phyloP scores from a whole-genome alignment of 1,284 basidiomycete genomes.

The Ustilago nuda region DNA sequence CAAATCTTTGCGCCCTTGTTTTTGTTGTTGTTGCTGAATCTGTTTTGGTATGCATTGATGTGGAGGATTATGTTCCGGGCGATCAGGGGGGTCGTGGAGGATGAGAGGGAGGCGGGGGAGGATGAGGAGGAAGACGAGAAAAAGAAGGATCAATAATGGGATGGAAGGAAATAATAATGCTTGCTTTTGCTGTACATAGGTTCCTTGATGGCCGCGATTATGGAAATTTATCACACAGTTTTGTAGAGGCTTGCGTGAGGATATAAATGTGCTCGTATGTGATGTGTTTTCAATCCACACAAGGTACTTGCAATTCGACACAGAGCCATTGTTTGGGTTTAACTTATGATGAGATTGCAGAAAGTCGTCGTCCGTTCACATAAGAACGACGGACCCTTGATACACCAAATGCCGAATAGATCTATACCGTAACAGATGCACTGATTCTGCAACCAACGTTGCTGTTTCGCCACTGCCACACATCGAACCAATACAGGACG shows the following conservation, averaged over 20 bases:
- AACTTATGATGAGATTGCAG: neutral
- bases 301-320: neutral
- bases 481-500: neutral
- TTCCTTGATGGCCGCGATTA: too few relatives aligned
- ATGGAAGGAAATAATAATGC: neutral
- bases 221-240: too few relatives aligned
- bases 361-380: constrained; percentile 20
- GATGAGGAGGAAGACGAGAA: constrained; percentile 58
- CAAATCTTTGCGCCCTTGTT: constrained; percentile 67
- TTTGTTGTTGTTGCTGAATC: constrained; percentile 64
- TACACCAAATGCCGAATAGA: constrained; percentile 56
- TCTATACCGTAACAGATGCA: constrained; percentile 64
- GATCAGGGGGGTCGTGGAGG: constrained; percentile 50
- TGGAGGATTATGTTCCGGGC: constrained; percentile 64
- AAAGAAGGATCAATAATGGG: constrained; percentile 42
- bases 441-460: constrained; percentile 44
- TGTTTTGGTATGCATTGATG: constrained; percentile 68
- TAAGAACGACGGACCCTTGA: constrained; percentile 51
- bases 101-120: constrained; percentile 65
- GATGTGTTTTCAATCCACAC: too few relatives aligned
- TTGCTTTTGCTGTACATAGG: constrained; percentile 2
- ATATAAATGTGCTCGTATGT: too few relatives aligned
- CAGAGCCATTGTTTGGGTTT: neutral
- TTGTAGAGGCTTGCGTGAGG: too few relatives aligned
- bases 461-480: constrained; percentile 48